Percentiles rank a stretch among this genome's conserved stretches.
These are phyloP conservation scores for Lathyrus aphaca DNA, from an alignment of 306 rosid species.

Conservation along the genomic window DNA sequence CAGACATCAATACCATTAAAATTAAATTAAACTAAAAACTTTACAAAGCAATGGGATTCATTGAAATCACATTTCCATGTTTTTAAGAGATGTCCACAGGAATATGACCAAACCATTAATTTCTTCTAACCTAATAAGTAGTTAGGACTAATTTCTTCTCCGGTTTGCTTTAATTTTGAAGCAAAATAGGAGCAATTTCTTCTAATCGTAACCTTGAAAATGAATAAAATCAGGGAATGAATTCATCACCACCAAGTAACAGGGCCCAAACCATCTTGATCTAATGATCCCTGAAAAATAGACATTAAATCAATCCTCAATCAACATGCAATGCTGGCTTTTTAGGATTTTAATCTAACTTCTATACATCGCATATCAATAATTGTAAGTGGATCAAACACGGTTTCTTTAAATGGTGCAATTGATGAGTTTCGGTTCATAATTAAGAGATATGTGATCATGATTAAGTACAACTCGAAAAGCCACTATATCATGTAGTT, in stretches of 20 bases:
- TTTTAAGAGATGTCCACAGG: not conserved
- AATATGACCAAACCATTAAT: not conserved
- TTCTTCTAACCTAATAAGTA: not conserved
- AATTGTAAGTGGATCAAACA: too few relatives aligned
- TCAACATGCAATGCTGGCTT: too few relatives aligned
- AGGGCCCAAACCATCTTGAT: conserved; percentile 50
- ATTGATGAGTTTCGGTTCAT: too few relatives aligned
- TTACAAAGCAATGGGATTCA: conserved; percentile 15
- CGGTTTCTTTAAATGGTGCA: too few relatives aligned
- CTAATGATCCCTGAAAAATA: conserved; percentile 43
- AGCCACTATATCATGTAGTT: too few relatives aligned
- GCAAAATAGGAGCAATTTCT: not conserved
- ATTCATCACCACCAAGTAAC: conserved; percentile 46
- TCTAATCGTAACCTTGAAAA: conserved; percentile 23
- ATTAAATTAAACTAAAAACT: not conserved
- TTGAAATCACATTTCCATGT: not conserved
- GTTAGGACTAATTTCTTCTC: not conserved
- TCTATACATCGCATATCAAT: too few relatives aligned
- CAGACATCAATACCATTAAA: not conserved
- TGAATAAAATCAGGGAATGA: conserved; percentile 8
- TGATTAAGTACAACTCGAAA: too few relatives aligned
- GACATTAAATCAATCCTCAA: conserved; percentile 16
- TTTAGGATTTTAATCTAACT: too few relatives aligned
- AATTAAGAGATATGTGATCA: too few relatives aligned
- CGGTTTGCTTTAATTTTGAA: not conserved